Conservation (phyloP, 306 rosid genomes). For the Citrullus mucosospermus region DNA sequence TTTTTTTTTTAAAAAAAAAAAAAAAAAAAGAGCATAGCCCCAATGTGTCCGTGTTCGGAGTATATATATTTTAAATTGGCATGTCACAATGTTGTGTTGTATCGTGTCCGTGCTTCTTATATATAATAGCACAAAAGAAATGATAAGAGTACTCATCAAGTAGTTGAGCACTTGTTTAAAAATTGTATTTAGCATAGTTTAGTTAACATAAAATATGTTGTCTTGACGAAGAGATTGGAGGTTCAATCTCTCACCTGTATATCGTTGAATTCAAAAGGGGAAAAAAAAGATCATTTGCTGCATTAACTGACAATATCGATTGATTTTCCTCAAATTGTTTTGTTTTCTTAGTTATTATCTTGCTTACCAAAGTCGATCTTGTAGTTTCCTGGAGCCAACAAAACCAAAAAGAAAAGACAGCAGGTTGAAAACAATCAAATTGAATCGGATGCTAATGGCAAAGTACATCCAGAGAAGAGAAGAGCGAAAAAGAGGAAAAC, state of each 20-base stretch:
- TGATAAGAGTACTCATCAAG: neutral
- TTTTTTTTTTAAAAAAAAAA: no score
- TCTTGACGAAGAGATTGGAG: no score
- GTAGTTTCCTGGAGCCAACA: conserved; percentile 31
- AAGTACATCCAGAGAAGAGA: conserved; percentile 10
- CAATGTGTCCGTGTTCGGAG: no score
- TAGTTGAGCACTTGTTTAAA: neutral
- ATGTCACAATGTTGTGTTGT: no score
- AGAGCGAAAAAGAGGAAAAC: conserved; percentile 7
- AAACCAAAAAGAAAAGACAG: conserved; percentile 23
- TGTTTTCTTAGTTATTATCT: neutral
- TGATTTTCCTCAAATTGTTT: neutral
- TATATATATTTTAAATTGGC: no score
- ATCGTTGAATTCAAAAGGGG: no score
- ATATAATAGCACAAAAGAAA: neutral
- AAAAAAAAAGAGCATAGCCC: no score
- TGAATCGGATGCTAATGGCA: conserved; percentile 10
- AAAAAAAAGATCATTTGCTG: neutral
- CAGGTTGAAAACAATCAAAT: conserved; percentile 13
- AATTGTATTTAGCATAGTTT: neutral
- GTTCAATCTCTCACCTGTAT: no score
- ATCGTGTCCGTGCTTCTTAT: no score
- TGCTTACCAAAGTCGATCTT: conserved; percentile 3
- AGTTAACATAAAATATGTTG: no score
- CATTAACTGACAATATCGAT: neutral